phyloP scores from a whole-genome alignment of 106 monocot species.

The Dendrobium nobile region DNA sequence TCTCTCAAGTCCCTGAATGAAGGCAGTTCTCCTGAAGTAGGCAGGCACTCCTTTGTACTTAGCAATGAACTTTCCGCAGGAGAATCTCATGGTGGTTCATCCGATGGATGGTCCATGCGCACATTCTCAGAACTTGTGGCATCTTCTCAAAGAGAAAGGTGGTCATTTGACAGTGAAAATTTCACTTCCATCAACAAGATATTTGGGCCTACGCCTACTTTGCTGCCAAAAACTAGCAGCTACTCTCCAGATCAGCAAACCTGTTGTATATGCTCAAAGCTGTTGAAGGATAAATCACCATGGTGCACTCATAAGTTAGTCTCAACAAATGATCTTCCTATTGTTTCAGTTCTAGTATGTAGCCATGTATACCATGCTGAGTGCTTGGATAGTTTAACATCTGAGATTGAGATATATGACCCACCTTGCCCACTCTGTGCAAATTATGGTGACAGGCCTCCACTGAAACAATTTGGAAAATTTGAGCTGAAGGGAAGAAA shows the following conservation, averaged over 20 bases:
- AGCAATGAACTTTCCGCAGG: conserved; percentile 42
- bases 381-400: conserved; percentile 69
- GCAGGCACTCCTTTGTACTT: conserved; percentile 27
- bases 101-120: conserved; percentile 78
- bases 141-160: conserved; percentile 61
- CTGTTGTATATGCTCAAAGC: conserved; percentile 69
- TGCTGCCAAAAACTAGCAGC: conserved; percentile 5
- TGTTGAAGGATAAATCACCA: conserved; percentile 51
- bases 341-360: conserved; percentile 66
- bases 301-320: conserved; percentile 54
- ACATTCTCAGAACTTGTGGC: conserved; percentile 83
- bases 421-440: conserved; percentile 71
- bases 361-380: conserved; percentile 88
- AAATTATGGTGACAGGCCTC: conserved; percentile 17
- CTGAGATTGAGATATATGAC: conserved; percentile 63
- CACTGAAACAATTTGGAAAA: conserved; percentile 23
- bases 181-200: conserved; percentile 22
- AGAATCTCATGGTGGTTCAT: conserved; percentile 61
- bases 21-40: conserved; percentile 32
- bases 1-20: conserved; percentile 52
- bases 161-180: conserved; percentile 56
- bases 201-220: conserved; percentile 18
- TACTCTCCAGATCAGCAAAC: conserved; percentile 27
- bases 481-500: conserved; percentile 33
- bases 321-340: conserved; percentile 41